Base-by-base conservation (phyloP, 2,329 filamentous ascomycete species). In the Teratosphaeria viscida region DNA sequence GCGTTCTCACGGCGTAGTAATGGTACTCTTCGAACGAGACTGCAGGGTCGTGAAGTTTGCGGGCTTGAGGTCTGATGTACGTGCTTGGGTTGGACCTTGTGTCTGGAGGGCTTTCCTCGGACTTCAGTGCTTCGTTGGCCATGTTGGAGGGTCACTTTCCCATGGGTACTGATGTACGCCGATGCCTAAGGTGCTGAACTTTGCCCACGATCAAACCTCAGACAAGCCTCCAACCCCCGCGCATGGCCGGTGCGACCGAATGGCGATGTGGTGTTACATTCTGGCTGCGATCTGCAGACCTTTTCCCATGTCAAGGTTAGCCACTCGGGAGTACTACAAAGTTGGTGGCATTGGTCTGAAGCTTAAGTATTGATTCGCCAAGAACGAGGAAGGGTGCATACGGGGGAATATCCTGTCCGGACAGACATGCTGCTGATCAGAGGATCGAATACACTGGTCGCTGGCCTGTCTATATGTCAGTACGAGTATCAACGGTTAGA, bases 11-110 rank as follows among this genome's bases (percentile, higher is more conserved):
- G 1, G 67, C 67, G 39, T 69, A 69, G 56, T 67, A 67, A 47
- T 63, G 59, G 57, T 69, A 69, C 57, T 68, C 66, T 56, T 69
- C 67, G 47, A 69, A 64, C 1, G 57, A 61, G 32, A 69, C 65
- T 23, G 55, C 58, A 12, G 65, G 58, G 57, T 69, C 67, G 62
- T 71, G 64, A 1, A 69, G 64, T 34, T 67, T 68, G 26, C 69
- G 65, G 7, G 60, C 64, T 58, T 70, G 69, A 0, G 69, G 69
- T 55, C 63, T 64, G 61, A 70, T 68, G 59, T 19, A 16, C 19
- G 26, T 54, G 34, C 53, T 54, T n/a, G 43, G 2, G n/a, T 23
- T n/a, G 43, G n/a, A n/a, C 16, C 16, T 5, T 19, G n/a, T 49
- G n/a, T 49, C 43, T 49, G n/a, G 10, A 23, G n/a, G 16, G 10